A percentile compares a stretch with the other conserved stretches of the same genome.
Evolutionary conservation across 306 rosid species (phyloP).

Genomic region (Amphicarpaea edgeworthii): DNA sequence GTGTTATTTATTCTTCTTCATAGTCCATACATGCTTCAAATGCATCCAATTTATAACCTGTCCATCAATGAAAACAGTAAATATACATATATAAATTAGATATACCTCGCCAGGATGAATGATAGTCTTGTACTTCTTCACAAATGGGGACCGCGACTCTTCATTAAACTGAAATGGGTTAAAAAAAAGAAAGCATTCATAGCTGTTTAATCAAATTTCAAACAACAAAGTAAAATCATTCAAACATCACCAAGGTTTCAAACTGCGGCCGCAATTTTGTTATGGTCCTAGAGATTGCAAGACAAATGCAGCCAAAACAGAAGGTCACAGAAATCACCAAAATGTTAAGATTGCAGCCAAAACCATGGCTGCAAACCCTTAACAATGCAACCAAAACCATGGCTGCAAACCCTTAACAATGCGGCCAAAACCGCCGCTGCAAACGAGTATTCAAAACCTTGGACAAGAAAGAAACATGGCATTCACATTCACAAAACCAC

Average conservation of each 20-base stretch:
- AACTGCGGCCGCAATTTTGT: background rate
- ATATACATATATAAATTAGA: background rate
- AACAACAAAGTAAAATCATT: conserved; percentile 1
- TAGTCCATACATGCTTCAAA: background rate
- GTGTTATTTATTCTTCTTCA: conserved; percentile 7
- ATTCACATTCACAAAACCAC: background rate
- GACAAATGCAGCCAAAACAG: background rate
- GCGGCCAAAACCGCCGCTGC: background rate
- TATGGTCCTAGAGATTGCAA: background rate
- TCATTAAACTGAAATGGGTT: conserved; percentile 83
- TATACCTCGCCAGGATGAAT: conserved; percentile 99
- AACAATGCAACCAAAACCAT: no score
- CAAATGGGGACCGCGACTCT: conserved; percentile 99
- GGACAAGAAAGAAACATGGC: background rate
- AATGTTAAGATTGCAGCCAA: no score
- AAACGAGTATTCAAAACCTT: background rate
- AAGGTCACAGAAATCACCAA: background rate
- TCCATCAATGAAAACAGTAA: background rate
- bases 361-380: no score
- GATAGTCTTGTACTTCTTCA: conserved; percentile 98
- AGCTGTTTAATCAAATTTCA: conserved; percentile 29
- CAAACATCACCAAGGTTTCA: background rate
- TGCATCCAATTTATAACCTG: background rate
- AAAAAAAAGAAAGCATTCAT: background rate
- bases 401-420: no score